Evolutionary conservation across 495 filamentous ascomycete species (phyloP).

Genomic region (Bathelium albidoporum): DNA sequence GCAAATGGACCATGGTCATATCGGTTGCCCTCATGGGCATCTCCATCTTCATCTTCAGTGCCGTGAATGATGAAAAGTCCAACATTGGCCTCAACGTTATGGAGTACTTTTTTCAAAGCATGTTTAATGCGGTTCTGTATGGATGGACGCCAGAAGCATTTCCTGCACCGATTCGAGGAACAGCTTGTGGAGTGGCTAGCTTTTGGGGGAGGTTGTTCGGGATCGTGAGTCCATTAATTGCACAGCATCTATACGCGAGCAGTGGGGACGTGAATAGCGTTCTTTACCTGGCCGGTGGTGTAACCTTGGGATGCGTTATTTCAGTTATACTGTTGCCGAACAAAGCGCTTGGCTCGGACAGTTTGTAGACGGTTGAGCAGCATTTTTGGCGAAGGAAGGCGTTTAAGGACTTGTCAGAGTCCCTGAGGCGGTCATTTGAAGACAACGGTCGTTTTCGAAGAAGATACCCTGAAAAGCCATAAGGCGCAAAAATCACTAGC

Average conservation of each 20-base stretch:
- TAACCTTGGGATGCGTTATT: constrained; percentile 36
- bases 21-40: constrained; percentile 38
- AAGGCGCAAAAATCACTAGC: not conserved
- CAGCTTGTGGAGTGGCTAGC: constrained; percentile 41
- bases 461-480: not conserved
- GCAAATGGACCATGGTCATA: constrained; percentile 38
- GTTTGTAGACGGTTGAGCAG: constrained; percentile 6
- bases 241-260: constrained; percentile 25
- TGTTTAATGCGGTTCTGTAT: constrained; percentile 48
- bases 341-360: constrained; percentile 24
- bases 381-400: not conserved
- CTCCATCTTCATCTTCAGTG: constrained; percentile 37
- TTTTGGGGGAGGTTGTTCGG: constrained; percentile 39
- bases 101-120: constrained; percentile 42
- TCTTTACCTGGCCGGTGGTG: constrained; percentile 37
- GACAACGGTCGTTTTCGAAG: too few species aligned
- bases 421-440: not conserved
- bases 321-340: constrained; percentile 32
- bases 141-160: constrained; percentile 50
- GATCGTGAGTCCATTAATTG: constrained; percentile 37
- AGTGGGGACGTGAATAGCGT: constrained; percentile 26
- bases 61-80: constrained; percentile 34
- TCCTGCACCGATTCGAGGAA: constrained; percentile 43
- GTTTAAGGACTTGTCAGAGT: not conserved
- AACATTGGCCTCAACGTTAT: constrained; percentile 38